Evolutionary conservation across 345 rosid genomes (phyloP), one percentile per base, ranked within the genome.

Genomic region (Populus davidiana): DNA sequence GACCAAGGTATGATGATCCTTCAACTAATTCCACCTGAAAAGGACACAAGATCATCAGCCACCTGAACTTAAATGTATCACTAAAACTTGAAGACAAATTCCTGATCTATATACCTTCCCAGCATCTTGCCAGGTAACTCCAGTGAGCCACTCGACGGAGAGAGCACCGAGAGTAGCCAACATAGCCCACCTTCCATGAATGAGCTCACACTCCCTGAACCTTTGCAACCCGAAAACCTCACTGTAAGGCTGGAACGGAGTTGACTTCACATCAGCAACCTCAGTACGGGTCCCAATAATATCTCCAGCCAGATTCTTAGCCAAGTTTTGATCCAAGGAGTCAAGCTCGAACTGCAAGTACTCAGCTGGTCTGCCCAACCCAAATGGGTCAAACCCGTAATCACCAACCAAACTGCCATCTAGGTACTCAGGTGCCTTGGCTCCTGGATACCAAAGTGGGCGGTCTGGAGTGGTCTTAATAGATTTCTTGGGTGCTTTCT

Each of bases 1-100:
- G 97, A 4, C 97, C 98, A 1, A 94, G 90, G 89, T 94, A 94
- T 1, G 97, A 90, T 36, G 98, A 93, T 2, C 98, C 97, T 80
- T 94, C 98, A 1, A 93, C 88, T 2, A 93, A 87, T 86, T 94
- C 98, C 68, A 93, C 97, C 98, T 94, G 85, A 77, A 71, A 65
- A 2, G 17, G 49, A 13, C n/a, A 27, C 17, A 21, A 54, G 9
- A 29, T 17, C 35, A 43, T 21, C 25, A 11, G 27, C 47, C 11
- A 73, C 59, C 14, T 35, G 25, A 16, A 12, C 35, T 6, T 35
- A 5, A 65, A 29, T 36, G 36, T 0, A 31, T 18, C 17, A 9
- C 39, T 65, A 25, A 18, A 6, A 3, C 38, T 35, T 35, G 9
- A 20, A 29, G 31, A 23, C 10, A 36, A 13, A 2, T 3, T 23